These are phyloP conservation scores for Alternaria sp. DNA, from an alignment of 2,329 filamentous ascomycete genomes.

Conservation along the genomic window DNA sequence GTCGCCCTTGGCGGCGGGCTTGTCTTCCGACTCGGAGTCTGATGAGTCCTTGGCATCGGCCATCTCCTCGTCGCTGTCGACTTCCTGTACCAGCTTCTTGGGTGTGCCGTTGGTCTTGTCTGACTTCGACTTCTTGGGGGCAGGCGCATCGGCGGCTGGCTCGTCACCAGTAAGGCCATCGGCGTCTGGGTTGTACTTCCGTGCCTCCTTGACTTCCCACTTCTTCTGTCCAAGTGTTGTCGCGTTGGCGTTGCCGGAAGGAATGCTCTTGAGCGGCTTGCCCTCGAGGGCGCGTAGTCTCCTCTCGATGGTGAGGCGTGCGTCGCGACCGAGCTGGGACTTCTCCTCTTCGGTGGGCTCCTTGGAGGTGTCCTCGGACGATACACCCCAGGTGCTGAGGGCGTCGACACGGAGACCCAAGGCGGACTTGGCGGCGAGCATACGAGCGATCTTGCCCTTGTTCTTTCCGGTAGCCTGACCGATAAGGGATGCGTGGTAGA, in stretches of 20 bases:
- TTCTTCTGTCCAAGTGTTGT: slow-evolving; percentile 61
- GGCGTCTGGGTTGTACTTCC: slow-evolving; percentile 93
- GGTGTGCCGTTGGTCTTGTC: slow-evolving; percentile 49
- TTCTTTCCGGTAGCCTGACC: slow-evolving; percentile 97
- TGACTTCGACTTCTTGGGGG: slow-evolving; percentile 56
- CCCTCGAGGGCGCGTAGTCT: slow-evolving; percentile 81
- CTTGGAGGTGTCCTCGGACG: slow-evolving; percentile 55
- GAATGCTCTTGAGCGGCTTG: slow-evolving; percentile 79
- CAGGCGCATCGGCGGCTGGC: slow-evolving; percentile 51
- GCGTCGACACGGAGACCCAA: slow-evolving; percentile 93
- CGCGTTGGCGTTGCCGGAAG: slow-evolving; percentile 61
- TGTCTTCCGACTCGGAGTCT: slow-evolving; percentile 44
- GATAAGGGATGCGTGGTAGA: slow-evolving; percentile 73
- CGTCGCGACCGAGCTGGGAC: slow-evolving; percentile 75
- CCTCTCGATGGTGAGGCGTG: slow-evolving; percentile 76
- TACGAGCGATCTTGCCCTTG: slow-evolving; percentile 99
- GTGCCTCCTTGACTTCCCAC: slow-evolving; percentile 89
- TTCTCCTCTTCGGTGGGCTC: slow-evolving; percentile 87
- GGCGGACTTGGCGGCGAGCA: slow-evolving; percentile 91
- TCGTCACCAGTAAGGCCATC: slow-evolving; percentile 80
- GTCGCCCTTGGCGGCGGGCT: slow-evolving; percentile 41
- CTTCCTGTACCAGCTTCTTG: slow-evolving; percentile 58
- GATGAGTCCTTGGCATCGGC: slow-evolving; percentile 44
- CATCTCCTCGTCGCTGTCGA: slow-evolving; percentile 51
- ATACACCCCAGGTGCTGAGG: slow-evolving; percentile 75